A percentile compares a stretch with the other conserved stretches of the same genome.
These are phyloP conservation scores for Candida maris DNA, from an alignment of 805 yeast species.

Conservation along the genomic window DNA sequence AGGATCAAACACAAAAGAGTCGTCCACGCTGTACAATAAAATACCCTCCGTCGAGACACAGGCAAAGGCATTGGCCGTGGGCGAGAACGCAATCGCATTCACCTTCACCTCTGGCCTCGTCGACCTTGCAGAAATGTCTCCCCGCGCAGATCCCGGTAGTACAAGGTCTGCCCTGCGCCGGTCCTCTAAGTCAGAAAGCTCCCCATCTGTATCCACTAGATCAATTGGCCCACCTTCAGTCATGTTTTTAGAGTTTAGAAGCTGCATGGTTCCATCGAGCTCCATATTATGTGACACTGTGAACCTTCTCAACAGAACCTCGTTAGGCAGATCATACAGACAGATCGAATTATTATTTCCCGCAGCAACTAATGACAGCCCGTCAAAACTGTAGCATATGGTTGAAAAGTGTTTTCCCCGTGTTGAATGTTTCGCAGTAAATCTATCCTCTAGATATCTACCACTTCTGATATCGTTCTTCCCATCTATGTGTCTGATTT, in stretches of 20 bases:
- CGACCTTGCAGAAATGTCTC: constrained; percentile 73
- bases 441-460: constrained; percentile 76
- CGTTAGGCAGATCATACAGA: constrained; percentile 84
- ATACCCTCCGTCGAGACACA: constrained; percentile 96
- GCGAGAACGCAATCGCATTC: constrained; percentile 75
- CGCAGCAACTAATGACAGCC: constrained; percentile 81
- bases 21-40: constrained; percentile 75
- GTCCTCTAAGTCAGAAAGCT: constrained; percentile 80
- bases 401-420: constrained; percentile 83
- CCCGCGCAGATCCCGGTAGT: constrained; percentile 84
- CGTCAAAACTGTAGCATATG: constrained; percentile 84
- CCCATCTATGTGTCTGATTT: constrained; percentile 80
- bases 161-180: constrained; percentile 48
- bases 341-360: constrained; percentile 92
- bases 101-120: constrained; percentile 82
- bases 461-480: constrained; percentile 85
- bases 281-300: constrained; percentile 87
- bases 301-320: constrained; percentile 78
- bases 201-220: constrained; percentile 80
- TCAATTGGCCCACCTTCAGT: constrained; percentile 87
- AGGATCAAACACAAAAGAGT: constrained; percentile 78
- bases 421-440: constrained; percentile 73
- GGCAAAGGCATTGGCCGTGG: constrained; percentile 86
- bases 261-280: constrained; percentile 79
- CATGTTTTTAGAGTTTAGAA: constrained; percentile 74